Percentiles rank a stretch among this genome's conserved stretches.
These are phyloP conservation scores for Amaranthus palmeri DNA, from an alignment of 148 eudicot genomes.

Conservation along the genomic window DNA sequence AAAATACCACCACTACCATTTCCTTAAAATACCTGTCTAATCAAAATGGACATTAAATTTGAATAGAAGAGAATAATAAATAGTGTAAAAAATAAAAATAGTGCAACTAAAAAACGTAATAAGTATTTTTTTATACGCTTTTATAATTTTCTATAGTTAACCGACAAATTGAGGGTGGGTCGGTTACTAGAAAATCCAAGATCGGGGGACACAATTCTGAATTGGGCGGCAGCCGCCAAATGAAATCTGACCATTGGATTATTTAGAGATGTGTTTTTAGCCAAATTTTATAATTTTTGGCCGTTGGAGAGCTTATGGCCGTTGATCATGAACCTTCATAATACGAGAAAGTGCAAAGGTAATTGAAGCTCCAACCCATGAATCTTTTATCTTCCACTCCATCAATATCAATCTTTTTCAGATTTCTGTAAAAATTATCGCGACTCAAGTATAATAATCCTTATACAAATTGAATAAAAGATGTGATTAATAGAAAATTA, in stretches of 20 bases:
- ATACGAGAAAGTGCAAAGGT: too few species aligned
- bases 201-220: constrained; percentile 14
- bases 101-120: too few species aligned
- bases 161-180: constrained; percentile 34
- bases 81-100: too few species aligned
- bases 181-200: constrained; percentile 27
- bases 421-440: too few species aligned
- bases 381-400: too few species aligned
- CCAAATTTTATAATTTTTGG: not conserved
- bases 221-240: constrained; percentile 44
- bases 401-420: too few species aligned
- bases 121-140: too few species aligned
- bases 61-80: too few species aligned
- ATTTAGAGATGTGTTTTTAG: not conserved
- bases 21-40: rapidly evolving
- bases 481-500: too few species aligned
- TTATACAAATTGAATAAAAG: too few species aligned
- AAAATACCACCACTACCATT: rapidly evolving
- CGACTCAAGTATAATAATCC: too few species aligned
- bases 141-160: constrained; percentile 2
- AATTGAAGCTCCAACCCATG: too few species aligned
- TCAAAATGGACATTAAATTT: rapidly evolving
- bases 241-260: constrained; percentile 31
- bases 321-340: not conserved
- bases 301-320: constrained; percentile 13